A percentile compares a stretch with the other conserved stretches of the same genome.
Conservation (phyloP, 495 filamentous ascomycete species). For the Diplogelasinospora grovesii region DNA sequence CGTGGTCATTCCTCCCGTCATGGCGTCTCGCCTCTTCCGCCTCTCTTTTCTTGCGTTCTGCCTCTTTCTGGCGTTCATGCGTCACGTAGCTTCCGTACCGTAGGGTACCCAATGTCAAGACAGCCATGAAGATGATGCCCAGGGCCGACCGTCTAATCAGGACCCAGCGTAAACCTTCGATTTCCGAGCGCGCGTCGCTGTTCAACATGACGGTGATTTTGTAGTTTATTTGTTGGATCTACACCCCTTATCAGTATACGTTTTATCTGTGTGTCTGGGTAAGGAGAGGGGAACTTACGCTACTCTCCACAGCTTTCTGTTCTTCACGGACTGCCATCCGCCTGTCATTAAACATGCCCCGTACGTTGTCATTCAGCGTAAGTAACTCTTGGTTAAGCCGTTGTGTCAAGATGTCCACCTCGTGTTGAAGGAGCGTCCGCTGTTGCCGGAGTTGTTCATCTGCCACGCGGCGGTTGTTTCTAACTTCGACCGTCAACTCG, state of each 20-base stretch:
- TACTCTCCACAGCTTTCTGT: constrained; percentile 72
- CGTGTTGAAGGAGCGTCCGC: constrained; percentile 78
- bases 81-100: constrained; percentile 41
- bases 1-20: constrained; percentile 32
- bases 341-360: constrained; percentile 92
- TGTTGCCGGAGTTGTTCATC: constrained; percentile 72
- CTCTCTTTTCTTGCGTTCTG: constrained; percentile 24
- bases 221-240: constrained; percentile 90
- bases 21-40: constrained; percentile 27
- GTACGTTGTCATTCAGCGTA: constrained; percentile 80
- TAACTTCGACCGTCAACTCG: constrained; percentile 79
- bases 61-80: constrained; percentile 35
- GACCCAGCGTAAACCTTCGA: constrained; percentile 87
- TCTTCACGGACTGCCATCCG: constrained; percentile 86
- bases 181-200: constrained; percentile 80
- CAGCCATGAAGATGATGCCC: constrained; percentile 60
- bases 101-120: constrained; percentile 40
- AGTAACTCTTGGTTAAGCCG: constrained; percentile 70
- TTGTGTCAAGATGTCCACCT: constrained; percentile 86
- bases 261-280: background rate
- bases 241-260: constrained; percentile 5
- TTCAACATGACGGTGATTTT: constrained; percentile 83
- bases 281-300: constrained; percentile 36
- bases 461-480: constrained; percentile 49
- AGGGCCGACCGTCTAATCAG: constrained; percentile 78